A percentile compares a stretch with the other conserved stretches of the same genome.
phyloP scores from a whole-genome alignment of 768 basidiomycete species.

The Cyclocybe cylindracea region DNA sequence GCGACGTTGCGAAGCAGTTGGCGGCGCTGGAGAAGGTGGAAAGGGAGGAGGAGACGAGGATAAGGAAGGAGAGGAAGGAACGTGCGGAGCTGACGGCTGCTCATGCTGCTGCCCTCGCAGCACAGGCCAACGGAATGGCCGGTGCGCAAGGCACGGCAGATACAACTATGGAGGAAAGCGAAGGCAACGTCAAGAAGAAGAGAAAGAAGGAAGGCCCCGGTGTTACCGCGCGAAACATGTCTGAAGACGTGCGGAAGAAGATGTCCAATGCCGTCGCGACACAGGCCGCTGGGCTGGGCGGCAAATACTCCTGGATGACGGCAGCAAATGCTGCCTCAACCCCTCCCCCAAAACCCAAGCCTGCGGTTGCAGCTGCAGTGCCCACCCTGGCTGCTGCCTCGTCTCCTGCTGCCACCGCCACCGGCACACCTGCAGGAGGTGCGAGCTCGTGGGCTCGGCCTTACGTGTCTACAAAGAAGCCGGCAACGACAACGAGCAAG shows the following conservation, averaged over 20 bases:
- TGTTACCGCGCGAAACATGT: conserved; percentile 86
- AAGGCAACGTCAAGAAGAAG: conserved; percentile 65
- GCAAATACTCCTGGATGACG: conserved; percentile 90
- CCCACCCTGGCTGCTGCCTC: conserved; percentile 28
- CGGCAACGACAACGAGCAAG: conserved; percentile 25
- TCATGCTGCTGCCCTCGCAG: conserved; percentile 63
- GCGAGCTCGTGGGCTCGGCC: conserved; percentile 59
- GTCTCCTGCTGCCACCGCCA: conserved; percentile 21
- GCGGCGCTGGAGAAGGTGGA: conserved; percentile 75
- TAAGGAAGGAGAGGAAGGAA: conserved; percentile 78
- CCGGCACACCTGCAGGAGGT: conserved; percentile 28
- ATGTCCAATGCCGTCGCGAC: conserved; percentile 89
- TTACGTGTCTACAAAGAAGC: conserved; percentile 59
- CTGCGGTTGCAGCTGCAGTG: conserved; percentile 31
- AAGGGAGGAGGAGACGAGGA: conserved; percentile 78
- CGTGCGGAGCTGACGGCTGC: conserved; percentile 72
- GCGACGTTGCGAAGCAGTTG: conserved; percentile 79
- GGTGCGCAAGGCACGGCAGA: conserved; percentile 22
- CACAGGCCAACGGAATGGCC: conserved; percentile 48
- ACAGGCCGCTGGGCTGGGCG: conserved; percentile 82
- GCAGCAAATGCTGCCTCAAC: conserved; percentile 23
- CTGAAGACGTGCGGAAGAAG: conserved; percentile 88
- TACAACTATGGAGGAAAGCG: conserved; percentile 26
- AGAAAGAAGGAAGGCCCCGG: conserved; percentile 84
- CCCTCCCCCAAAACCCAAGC: conserved; percentile 29